A percentile compares a stretch with the other conserved stretches of the same genome.
These are phyloP conservation scores for Pseudocercospora vitis DNA, from an alignment of 2,329 filamentous ascomycete species.

Conservation along the genomic window DNA sequence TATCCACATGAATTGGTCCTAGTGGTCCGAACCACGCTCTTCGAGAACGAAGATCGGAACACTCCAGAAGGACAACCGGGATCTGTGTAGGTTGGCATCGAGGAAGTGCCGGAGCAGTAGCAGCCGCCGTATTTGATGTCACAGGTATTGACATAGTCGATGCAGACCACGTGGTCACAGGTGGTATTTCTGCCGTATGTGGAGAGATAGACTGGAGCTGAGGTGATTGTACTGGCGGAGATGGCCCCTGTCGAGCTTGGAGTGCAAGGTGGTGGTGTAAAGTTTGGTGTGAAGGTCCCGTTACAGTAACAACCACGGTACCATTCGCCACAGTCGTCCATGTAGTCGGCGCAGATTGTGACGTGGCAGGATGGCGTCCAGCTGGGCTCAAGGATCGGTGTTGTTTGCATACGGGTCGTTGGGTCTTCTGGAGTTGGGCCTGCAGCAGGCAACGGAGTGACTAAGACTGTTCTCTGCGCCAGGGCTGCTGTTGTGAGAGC, in stretches of 20 bases:
- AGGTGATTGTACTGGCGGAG: background rate
- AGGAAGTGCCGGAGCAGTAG: constrained; percentile 26
- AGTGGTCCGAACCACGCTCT: constrained; percentile 5
- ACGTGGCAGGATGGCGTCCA: background rate
- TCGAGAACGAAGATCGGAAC: constrained; percentile 13
- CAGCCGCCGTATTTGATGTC: constrained; percentile 29
- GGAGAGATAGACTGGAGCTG: background rate
- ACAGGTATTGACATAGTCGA: constrained; percentile 32
- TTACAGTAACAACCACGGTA: constrained; percentile 28
- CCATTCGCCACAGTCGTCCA: constrained; percentile 26
- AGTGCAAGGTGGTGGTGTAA: constrained; percentile 6
- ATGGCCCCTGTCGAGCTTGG: background rate
- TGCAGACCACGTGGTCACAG: constrained; percentile 22
- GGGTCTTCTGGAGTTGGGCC: background rate
- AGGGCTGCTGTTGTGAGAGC: background rate
- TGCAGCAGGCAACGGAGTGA: background rate
- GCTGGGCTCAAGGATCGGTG: background rate
- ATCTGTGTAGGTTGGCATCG: constrained; percentile 27
- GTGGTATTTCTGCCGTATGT: background rate
- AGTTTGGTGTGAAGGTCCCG: background rate
- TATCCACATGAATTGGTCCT: constrained; percentile 18
- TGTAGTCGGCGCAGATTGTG: constrained; percentile 28
- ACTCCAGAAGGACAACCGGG: constrained; percentile 21
- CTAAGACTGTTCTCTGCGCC: constrained; percentile 4
- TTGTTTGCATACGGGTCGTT: background rate